Base-by-base conservation (phyloP, 2,329 filamentous ascomycete species). In the Claviceps pazoutovae region DNA sequence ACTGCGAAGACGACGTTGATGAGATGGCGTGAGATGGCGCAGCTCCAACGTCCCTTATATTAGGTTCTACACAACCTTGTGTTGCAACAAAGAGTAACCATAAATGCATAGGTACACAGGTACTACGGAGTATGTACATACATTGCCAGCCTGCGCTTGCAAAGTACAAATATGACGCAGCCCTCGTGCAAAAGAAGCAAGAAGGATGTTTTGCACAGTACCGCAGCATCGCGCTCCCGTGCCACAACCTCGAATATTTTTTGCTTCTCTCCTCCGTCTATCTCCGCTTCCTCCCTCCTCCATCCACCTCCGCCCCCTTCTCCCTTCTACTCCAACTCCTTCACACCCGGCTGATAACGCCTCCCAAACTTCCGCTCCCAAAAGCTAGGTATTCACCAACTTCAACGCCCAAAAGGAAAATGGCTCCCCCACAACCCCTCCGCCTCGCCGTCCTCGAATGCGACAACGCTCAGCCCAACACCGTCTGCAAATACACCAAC, bases 371-470 rank as follows among this genome's bases (percentile, higher is more conserved):
- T 1, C 11, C 7, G 8, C 30, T 8, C 4, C 46, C 44, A 13
- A 16, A 23, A 5, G 6, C 6, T 21, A 19, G 19, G 2, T 19
- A 16, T 2, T 43, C 42, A 26, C 4, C n/a, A 34, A 34, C 30
- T 34, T 34, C 9, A 34, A 34, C 30, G 4, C 30, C 30, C 9
- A 34, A 34, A 11, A 34, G 3, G 30, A 34, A 34, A 4, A 44
- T 44, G 39, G 19, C 38, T 14, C 78, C 79, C 34, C 70, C 91
- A 58, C 84, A 2, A 2, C 79, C 79, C 36, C 71, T 91, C 58
- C 84, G 86, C 52, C 84, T 96, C 67, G 89, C 90, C 46, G 78
- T 97, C 59, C 82, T 97, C 58, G 88, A 95, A 74, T 84, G 86
- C 72, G 91, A 95, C 68, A 86, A 79, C 1, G 88, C 88, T 1